Evolutionary conservation across 2,329 filamentous ascomycete genomes (phyloP).

Genomic region (Colletotrichum magnum): DNA sequence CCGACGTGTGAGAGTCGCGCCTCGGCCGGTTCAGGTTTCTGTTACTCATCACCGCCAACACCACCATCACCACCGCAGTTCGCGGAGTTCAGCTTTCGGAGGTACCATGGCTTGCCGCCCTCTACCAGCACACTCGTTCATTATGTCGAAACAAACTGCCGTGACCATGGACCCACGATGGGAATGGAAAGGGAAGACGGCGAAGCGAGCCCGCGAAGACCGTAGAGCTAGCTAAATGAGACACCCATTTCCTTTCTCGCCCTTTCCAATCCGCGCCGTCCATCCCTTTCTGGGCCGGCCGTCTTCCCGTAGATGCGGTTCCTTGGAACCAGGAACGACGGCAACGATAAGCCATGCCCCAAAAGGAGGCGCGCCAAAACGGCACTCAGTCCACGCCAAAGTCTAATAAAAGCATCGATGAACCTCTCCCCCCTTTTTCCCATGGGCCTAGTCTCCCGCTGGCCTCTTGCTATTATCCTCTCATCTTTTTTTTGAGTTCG

Average conservation of each 20-base stretch:
- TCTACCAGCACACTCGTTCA: too few species aligned
- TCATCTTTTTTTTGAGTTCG: background rate
- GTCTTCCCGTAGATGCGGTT: background rate
- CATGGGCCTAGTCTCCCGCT: too few species aligned
- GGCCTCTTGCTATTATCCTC: background rate
- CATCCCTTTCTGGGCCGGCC: background rate
- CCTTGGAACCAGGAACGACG: background rate
- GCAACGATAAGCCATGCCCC: too few species aligned
- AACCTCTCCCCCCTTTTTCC: background rate
- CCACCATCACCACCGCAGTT: background rate
- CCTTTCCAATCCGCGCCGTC: too few species aligned
- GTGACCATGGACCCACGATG: background rate
- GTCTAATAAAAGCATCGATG: constrained; percentile 7
- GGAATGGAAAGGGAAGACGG: constrained; percentile 6
- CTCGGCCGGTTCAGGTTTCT: constrained; percentile 16
- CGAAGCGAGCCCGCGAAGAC: background rate
- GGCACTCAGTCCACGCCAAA: background rate
- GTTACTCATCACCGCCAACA: too few species aligned
- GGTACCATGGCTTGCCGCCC: background rate
- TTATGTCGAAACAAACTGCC: too few species aligned
- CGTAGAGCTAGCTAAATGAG: background rate
- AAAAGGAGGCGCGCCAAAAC: too few species aligned
- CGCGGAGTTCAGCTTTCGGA: background rate
- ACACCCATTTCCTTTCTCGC: background rate
- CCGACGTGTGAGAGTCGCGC: constrained; percentile 2